Evolutionary conservation across 495 filamentous ascomycete genomes (phyloP).

Genomic region (Tetracladium setigerum): DNA sequence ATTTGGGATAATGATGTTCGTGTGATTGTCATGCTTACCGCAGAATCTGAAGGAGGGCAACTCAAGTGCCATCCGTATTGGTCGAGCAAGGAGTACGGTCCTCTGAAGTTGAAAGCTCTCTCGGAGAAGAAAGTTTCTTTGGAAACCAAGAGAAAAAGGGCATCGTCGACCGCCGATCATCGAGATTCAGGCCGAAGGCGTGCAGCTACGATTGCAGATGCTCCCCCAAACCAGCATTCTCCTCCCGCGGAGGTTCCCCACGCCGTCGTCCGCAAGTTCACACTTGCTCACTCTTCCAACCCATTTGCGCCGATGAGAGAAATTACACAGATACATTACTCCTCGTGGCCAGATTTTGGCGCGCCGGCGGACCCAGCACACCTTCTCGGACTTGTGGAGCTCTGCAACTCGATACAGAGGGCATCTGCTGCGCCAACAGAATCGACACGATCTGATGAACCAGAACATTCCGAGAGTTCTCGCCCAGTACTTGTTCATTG

Average conservation of each 20-base stretch:
- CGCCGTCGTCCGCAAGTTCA: conserved; percentile 82
- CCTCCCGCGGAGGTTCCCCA: conserved; percentile 51
- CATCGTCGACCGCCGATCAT: neutral
- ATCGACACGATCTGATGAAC: conserved; percentile 37
- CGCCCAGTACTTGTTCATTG: conserved; percentile 89
- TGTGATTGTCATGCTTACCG: conserved; percentile 91
- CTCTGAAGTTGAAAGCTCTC: conserved; percentile 65
- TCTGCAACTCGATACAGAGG: conserved; percentile 60
- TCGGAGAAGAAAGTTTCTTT: conserved; percentile 76
- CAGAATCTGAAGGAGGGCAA: conserved; percentile 91
- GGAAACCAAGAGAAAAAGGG: conserved; percentile 45
- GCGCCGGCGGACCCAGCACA: conserved; percentile 83
- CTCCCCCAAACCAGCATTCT: conserved; percentile 20
- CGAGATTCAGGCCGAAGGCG: conserved; percentile 28
- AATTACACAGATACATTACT: conserved; percentile 91
- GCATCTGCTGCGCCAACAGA: conserved; percentile 28
- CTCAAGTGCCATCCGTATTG: conserved; percentile 94
- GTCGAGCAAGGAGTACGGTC: conserved; percentile 72
- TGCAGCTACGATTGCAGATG: conserved; percentile 34
- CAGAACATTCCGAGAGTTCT: conserved; percentile 40
- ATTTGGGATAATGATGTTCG: conserved; percentile 95
- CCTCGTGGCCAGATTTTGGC: conserved; percentile 94
- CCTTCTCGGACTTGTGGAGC: conserved; percentile 78
- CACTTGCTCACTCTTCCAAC: conserved; percentile 62
- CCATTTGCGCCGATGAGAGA: conserved; percentile 86